Evolutionary conservation across 2,329 filamentous ascomycete genomes (phyloP).

Genomic region (Lanzia echinophila): DNA sequence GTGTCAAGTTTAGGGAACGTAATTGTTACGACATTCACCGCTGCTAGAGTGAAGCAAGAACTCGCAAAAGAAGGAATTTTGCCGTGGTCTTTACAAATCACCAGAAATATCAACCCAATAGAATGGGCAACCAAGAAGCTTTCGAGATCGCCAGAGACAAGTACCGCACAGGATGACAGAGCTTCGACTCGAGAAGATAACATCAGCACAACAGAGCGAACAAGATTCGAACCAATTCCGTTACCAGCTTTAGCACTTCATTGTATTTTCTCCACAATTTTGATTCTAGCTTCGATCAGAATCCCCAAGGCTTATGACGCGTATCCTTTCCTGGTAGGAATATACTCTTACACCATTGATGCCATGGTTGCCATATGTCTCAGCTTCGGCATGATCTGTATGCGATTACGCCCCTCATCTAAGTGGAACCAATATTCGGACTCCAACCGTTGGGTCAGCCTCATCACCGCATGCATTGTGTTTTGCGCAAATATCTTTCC

Average conservation of each 20-base stretch:
- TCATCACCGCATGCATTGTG: slow-evolving; percentile 3
- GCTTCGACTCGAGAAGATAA: slow-evolving; percentile 14
- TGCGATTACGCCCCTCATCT: not conserved
- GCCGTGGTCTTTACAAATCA: slow-evolving; percentile 32
- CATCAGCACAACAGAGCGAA: slow-evolving; percentile 19
- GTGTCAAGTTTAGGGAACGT: slow-evolving; percentile 43
- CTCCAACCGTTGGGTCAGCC: slow-evolving; percentile 2
- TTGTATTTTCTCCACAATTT: slow-evolving; percentile 12
- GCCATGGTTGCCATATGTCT: slow-evolving; percentile 26
- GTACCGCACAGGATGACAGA: slow-evolving; percentile 20
- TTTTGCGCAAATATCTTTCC: slow-evolving; percentile 4
- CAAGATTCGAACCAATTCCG: not conserved
- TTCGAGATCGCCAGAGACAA: not conserved
- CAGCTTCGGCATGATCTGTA: slow-evolving; percentile 2
- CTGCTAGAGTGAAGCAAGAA: slow-evolving; percentile 51
- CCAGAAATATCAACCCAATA: slow-evolving; percentile 38
- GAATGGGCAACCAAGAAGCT: slow-evolving; percentile 25
- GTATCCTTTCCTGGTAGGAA: slow-evolving; percentile 7
- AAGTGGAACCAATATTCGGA: slow-evolving; percentile 2
- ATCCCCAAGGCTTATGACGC: slow-evolving; percentile 6
- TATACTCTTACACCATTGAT: slow-evolving; percentile 38
- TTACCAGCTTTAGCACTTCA: slow-evolving; percentile 21
- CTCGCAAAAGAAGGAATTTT: slow-evolving; percentile 53
- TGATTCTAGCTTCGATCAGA: slow-evolving; percentile 10
- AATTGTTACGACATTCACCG: slow-evolving; percentile 50